Evolutionary conservation across 2,329 filamentous ascomycete genomes (phyloP), one percentile per base, ranked within the genome.

Genomic region (Fusarium sp.): DNA sequence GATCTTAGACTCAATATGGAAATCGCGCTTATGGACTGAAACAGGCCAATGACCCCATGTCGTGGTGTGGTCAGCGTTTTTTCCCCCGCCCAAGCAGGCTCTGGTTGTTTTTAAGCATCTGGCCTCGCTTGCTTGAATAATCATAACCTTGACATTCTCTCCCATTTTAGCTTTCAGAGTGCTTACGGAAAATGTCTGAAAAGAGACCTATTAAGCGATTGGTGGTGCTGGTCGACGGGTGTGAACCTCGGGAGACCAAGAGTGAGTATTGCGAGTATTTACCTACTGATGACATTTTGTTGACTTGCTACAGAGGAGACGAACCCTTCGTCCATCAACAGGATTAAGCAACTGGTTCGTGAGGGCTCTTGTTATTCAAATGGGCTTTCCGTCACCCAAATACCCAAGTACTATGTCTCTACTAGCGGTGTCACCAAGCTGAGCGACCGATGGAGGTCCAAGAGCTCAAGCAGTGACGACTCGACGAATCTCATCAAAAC

Each of bases 151-250:
- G 28, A 28, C 13, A 15, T 6, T 38, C 39, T 28, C 4, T 2
- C 7, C 7, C 28, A 31, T 31, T 31, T 40, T 7, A 15, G n/a
- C 15, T 17, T 2, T 24, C 31, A 15, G 14, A 3, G 15, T 15
- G 3, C 6, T 24, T 46, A 17, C 17, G 9, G 7, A 64, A 56
- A 26, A 74, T 74, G 72, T 58, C 68, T 7, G 72, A 65, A 31
- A 52, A 50, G 36, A 50, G 53, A 28, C 43, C 58, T 5, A 18
- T 73, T 2, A 74, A 62, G 39, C 60, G 72, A 26, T 22, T 74
- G 14, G 58, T 74, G 10, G 58, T 74, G 22, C 38, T 74, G 55
- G 56, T 74, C 14, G 72, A 74, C 5, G 72, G 72, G 9, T 60
- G 57, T 38, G 68, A 74, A 20, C 14, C 28, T 6, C 59, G 38